Base-by-base conservation (phyloP, 1,139 yeast species). In the Suhomyces terraborum region DNA sequence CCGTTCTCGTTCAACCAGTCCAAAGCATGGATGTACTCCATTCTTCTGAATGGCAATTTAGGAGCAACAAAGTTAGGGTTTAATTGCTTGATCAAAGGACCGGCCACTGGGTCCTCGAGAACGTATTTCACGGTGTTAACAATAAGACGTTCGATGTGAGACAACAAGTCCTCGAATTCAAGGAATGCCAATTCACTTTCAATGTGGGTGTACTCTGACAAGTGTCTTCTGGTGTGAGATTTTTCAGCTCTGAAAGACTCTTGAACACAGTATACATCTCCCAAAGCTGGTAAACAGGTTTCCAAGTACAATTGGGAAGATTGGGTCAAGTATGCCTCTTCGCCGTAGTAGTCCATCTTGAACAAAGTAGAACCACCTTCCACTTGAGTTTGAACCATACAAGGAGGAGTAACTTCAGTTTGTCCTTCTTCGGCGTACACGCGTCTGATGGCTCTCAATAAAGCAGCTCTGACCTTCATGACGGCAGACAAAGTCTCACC, bases 171-270 rank as follows among this genome's bases (percentile, higher is more conserved):
- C 35, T 91, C 96, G 60, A 93, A 94, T 26, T 80, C 69, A 55
- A 93, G 61, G 70, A 94, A 93, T 3, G 87, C 91, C 58, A 93
- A 76, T 72, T 93, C 99, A 38, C 91, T 87, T 73, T 93, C 99
- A 56, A 93, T 82, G 62, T 93, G 99, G 26, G 98, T 94, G 69
- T 89, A 94, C 70, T 94, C 99, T 48, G 94, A 82, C 66, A 94
- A 77, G 67, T 94, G 99, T 73, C 99, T 88, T 75, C 98, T 87
- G 44, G 99, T 94, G 71, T 94, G 98, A 13, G 98, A 89, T 64
- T 89, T 88, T 74, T 94, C 99, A 47, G 99, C 99, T 68, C 99
- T 84, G 85, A 94, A 94, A 12, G 98, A 89, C 72, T 94, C 99
- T 70, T 93, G 98, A 56, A 94, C 80, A 76, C 97, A 88, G 78